Percentiles rank a stretch among this genome's conserved stretches.
phyloP scores from a whole-genome alignment of 768 basidiomycete genomes.

The Serendipita sp. region DNA sequence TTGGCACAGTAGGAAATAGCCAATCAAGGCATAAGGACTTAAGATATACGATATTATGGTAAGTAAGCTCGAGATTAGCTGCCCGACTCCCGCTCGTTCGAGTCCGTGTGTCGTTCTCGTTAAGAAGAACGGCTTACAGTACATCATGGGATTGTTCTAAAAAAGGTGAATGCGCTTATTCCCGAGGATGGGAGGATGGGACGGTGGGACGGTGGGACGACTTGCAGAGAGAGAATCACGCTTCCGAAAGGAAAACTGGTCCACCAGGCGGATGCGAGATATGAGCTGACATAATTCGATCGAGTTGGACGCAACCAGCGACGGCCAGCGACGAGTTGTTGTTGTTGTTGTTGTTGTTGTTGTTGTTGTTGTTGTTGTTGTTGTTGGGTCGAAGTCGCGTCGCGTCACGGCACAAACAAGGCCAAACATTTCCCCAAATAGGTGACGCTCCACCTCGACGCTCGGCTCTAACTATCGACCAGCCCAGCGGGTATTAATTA shows the following conservation, averaged over 20 bases:
- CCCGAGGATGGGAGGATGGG: too few species aligned
- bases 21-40: too few species aligned
- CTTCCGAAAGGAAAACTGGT: background rate
- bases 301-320: background rate
- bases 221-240: background rate
- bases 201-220: background rate
- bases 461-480: background rate
- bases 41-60: too few species aligned
- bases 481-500: constrained; percentile 8
- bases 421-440: background rate
- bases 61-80: too few species aligned
- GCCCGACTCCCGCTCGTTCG: too few species aligned
- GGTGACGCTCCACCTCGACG: background rate
- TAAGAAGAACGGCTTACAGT: too few species aligned
- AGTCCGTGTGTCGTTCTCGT: too few species aligned
- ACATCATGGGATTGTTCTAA: too few species aligned
- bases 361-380: background rate
- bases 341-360: background rate
- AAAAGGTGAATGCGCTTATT: too few species aligned
- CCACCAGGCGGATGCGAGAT: background rate
- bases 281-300: background rate
- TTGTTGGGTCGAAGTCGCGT: background rate
- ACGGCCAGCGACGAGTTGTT: background rate
- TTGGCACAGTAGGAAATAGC: too few species aligned
- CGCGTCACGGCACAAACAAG: too few species aligned